Conservation (phyloP, 805 yeast species). For the Saccharomycopsis schoenii region DNA sequence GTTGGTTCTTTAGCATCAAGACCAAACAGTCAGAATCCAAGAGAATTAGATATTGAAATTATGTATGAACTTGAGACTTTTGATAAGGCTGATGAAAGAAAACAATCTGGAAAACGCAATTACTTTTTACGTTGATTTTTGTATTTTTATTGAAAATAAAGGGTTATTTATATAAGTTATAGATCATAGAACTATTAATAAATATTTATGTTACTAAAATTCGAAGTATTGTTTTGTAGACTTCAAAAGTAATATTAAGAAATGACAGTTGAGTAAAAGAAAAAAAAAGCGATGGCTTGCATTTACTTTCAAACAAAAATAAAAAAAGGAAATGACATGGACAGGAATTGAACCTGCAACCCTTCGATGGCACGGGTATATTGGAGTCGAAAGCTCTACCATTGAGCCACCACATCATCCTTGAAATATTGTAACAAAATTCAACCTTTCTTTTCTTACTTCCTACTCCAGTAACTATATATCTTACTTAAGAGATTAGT, state of each 20-base stretch:
- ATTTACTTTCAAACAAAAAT: background rate
- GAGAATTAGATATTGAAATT: slow-evolving; percentile 82
- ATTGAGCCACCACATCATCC: slow-evolving; percentile 57
- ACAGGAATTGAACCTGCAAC: slow-evolving; percentile 64
- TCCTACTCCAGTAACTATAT: too few relatives aligned
- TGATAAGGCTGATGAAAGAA: slow-evolving; percentile 41
- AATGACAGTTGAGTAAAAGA: too few relatives aligned
- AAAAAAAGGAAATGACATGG: slow-evolving; percentile 24
- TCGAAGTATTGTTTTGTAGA: background rate
- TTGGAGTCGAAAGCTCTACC: slow-evolving; percentile 66
- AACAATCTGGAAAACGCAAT: slow-evolving; percentile 47
- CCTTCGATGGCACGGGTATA: slow-evolving; percentile 36
- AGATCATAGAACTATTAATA: background rate
- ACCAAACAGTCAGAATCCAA: slow-evolving; percentile 71
- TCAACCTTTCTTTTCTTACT: too few relatives aligned
- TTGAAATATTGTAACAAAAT: too few relatives aligned
- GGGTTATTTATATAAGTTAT: background rate
- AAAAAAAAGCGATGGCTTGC: too few relatives aligned
- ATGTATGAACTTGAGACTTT: slow-evolving; percentile 35
- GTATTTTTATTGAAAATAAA: background rate
- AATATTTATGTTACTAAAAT: background rate
- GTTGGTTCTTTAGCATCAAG: slow-evolving; percentile 62
- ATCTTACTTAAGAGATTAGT: too few relatives aligned
- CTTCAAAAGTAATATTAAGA: background rate
- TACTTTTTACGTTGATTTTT: slow-evolving; percentile 56